Percentiles rank a stretch among this genome's conserved stretches.
Conservation (phyloP, 108 stramenopile genomes). For the Nitzschia sp. region DNA sequence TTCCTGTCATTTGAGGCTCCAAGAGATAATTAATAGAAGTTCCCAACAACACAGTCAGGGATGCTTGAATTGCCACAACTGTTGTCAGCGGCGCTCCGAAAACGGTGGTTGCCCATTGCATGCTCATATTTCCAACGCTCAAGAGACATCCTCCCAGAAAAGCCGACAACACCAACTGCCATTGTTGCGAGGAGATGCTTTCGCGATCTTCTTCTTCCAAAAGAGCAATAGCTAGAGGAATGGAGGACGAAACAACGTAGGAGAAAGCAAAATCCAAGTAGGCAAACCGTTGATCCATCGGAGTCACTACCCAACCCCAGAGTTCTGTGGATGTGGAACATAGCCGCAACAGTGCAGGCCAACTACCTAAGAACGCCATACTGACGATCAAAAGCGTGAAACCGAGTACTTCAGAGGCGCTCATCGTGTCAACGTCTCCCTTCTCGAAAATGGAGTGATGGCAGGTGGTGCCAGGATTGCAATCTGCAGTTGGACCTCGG, state of each 20-base stretch:
- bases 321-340: neutral
- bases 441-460: too few species aligned
- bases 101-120: conserved; percentile 40
- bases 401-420: conserved; percentile 12
- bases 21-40: conserved; percentile 42
- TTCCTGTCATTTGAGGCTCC: conserved; percentile 28
- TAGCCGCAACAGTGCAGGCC: conserved; percentile 45
- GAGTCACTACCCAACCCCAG: conserved; percentile 1
- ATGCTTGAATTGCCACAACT: conserved; percentile 43
- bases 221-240: conserved; percentile 22
- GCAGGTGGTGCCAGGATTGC: too few species aligned
- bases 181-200: neutral
- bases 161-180: conserved; percentile 18
- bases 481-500: too few species aligned
- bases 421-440: neutral
- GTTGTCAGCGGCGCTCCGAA: conserved; percentile 37
- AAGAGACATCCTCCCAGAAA: conserved; percentile 37
- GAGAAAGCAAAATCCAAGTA: conserved; percentile 45
- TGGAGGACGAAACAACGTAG: conserved; percentile 30
- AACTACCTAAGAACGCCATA: conserved; percentile 42
- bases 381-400: conserved; percentile 26
- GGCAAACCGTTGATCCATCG: conserved; percentile 28
- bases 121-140: conserved; percentile 38
- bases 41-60: conserved; percentile 42
- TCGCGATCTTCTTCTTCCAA: neutral